Conservation (phyloP, 441 rosid species). For the Adansonia madagascariensis region DNA sequence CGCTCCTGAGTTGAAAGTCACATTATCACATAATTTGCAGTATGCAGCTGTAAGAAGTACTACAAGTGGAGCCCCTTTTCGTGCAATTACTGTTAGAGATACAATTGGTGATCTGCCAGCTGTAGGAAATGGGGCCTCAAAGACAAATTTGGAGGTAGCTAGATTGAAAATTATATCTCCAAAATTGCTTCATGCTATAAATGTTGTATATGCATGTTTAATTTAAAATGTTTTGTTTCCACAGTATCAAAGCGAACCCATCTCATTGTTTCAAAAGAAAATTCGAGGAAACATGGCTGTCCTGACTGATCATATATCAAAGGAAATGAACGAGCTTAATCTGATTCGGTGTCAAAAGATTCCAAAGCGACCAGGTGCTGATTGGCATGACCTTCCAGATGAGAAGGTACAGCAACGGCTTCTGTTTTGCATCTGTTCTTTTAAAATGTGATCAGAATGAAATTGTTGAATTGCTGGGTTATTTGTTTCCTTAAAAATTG, state of each 20-base stretch:
- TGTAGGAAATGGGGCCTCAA: slow-evolving; percentile 69
- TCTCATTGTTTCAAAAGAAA: slow-evolving; percentile 73
- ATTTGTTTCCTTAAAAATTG: slow-evolving; percentile 1
- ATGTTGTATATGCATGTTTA: slow-evolving; percentile 6
- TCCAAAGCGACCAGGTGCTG: slow-evolving; percentile 85
- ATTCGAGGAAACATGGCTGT: slow-evolving; percentile 53
- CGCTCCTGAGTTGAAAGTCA: slow-evolving; percentile 63
- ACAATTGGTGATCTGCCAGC: slow-evolving; percentile 87
- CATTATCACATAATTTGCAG: slow-evolving; percentile 47
- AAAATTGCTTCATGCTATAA: slow-evolving; percentile 1
- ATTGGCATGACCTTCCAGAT: slow-evolving; percentile 83
- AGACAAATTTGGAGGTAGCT: slow-evolving; percentile 50
- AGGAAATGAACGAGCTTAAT: slow-evolving; percentile 83
- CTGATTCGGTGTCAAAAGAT: slow-evolving; percentile 67
- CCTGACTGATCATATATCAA: slow-evolving; percentile 76
- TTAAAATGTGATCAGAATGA: slow-evolving; percentile 1
- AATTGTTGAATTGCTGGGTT: slow-evolving; percentile 3
- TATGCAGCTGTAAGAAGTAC: slow-evolving; percentile 83
- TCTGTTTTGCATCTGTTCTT: not conserved
- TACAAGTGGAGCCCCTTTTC: slow-evolving; percentile 79
- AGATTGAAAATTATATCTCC: slow-evolving; percentile 4
- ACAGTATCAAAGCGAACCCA: slow-evolving; percentile 64
- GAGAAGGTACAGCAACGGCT: slow-evolving; percentile 52
- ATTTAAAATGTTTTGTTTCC: slow-evolving; percentile 19
- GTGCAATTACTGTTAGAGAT: slow-evolving; percentile 88